A percentile compares a stretch with the other conserved stretches of the same genome.
These are phyloP conservation scores for Teratosphaeria gauchensis DNA, from an alignment of 2,329 filamentous ascomycete genomes.

Conservation along the genomic window DNA sequence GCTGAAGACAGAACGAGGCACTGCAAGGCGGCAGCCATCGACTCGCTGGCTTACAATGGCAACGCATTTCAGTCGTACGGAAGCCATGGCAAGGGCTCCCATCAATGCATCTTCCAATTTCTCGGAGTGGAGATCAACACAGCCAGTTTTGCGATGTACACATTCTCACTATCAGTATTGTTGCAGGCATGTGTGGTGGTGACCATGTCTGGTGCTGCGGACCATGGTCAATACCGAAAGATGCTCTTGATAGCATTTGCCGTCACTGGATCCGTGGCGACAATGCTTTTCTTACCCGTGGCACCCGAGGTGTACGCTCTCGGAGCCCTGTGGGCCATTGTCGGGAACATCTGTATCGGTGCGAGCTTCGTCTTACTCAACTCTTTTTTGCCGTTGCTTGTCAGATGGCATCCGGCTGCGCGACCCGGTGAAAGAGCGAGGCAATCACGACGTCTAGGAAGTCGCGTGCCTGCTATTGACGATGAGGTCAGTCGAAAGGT, in stretches of 20 bases:
- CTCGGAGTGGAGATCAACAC: slow-evolving; percentile 85
- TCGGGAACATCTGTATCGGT: slow-evolving; percentile 89
- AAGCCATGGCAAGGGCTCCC: background rate
- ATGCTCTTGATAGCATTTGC: slow-evolving; percentile 78
- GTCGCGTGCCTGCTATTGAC: slow-evolving; percentile 2
- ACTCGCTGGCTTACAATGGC: slow-evolving; percentile 1
- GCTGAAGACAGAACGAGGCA: slow-evolving; percentile 65
- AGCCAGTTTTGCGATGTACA: slow-evolving; percentile 96
- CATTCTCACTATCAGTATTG: slow-evolving; percentile 84
- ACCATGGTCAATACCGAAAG: slow-evolving; percentile 84
- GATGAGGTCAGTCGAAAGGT: slow-evolving; percentile 3
- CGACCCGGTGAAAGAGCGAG: background rate
- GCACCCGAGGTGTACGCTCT: slow-evolving; percentile 67
- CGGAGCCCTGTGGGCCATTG: slow-evolving; percentile 72
- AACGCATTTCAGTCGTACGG: background rate
- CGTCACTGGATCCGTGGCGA: slow-evolving; percentile 66
- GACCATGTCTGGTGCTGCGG: slow-evolving; percentile 90
- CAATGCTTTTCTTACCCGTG: slow-evolving; percentile 81
- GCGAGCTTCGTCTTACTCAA: slow-evolving; percentile 93
- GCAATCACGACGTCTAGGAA: background rate
- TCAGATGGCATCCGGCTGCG: slow-evolving; percentile 64
- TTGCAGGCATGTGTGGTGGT: slow-evolving; percentile 85
- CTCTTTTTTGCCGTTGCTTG: slow-evolving; percentile 84
- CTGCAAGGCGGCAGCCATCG: slow-evolving; percentile 38
- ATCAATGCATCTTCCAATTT: slow-evolving; percentile 72